These are phyloP conservation scores for Geum urbanum DNA, from an alignment of 306 rosid species.

Conservation along the genomic window DNA sequence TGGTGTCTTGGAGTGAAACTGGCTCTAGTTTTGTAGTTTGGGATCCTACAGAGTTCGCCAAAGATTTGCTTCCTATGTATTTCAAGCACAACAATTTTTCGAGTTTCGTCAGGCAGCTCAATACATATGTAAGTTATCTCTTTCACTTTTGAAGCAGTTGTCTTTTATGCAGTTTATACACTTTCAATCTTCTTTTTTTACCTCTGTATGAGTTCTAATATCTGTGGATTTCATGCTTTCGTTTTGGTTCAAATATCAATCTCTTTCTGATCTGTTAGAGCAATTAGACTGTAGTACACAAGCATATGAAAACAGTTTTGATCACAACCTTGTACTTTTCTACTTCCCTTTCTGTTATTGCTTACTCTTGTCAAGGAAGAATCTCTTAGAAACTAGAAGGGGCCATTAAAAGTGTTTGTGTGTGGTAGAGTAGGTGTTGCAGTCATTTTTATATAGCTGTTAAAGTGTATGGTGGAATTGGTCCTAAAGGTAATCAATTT, in stretches of 20 bases:
- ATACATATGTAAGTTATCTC: conserved; percentile 31
- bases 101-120: conserved; percentile 43
- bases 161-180: not conserved
- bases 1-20: conserved; percentile 35
- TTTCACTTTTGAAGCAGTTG: not conserved
- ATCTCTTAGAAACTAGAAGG: not conserved
- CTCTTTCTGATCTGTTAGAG: not conserved
- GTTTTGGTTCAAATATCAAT: not conserved
- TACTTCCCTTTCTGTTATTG: not conserved
- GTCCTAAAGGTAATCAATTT: not conserved
- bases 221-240: not conserved
- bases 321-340: conserved; percentile 1
- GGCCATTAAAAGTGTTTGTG: not conserved
- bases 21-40: conserved; percentile 42
- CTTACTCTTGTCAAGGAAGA: not conserved
- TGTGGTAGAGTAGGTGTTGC: not conserved
- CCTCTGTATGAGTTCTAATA: not conserved
- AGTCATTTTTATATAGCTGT: not conserved
- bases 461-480: not conserved
- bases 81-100: conserved; percentile 45
- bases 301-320: not conserved
- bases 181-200: not conserved
- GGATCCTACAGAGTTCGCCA: conserved; percentile 36
- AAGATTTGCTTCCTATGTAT: conserved; percentile 40
- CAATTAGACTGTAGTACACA: not conserved